Evolutionary conservation across 148 eudicot species (phyloP), one percentile per base, ranked within the genome.

Genomic region (Cornus suecica): DNA sequence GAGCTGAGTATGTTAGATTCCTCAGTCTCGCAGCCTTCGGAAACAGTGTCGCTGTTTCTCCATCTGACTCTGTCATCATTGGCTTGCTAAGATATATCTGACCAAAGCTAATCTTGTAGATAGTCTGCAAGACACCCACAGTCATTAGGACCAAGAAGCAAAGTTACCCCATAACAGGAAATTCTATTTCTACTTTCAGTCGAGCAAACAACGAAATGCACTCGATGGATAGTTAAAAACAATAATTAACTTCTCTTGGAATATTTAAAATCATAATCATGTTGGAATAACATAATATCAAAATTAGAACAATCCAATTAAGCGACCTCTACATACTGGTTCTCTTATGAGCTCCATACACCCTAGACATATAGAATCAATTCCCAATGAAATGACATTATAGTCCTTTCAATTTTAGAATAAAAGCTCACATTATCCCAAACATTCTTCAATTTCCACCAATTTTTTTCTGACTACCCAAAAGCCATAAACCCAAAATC

Each of bases 61-160:
- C 99, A 81, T 95, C 99, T 15, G 99, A 95, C 76, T 95, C 99
- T 1, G 99, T 95, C 99, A 95, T 91, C 99, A 95, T 95, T 3
- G 99, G 99, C 79, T 93, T 95, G 79, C 97, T 91, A 65, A 95
- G 74, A 68, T 92, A 95, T 65, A 95, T 95, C 80, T 95, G 99
- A 65, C 97, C 97, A 77, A 95, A 95, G 79, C 89, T 87, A 73
- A 95, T 95, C 85, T 90, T 95, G 75, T 95, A 92, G 48, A 92
- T 88, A 24, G 97, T 95, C 99, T 95, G 97, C 88, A 87, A 67
- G 13, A 27, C 72, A 60, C 56, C 30, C 54, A 42, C 2, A 73
- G 72, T 25, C 71, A 56, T 52, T 34, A 64, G 22, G 45, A 79
- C 6, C 34, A 63, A 26, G 45, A 65, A 71, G 64, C n/a, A 66